Conservation (phyloP, 2,329 filamentous ascomycete species). For the Aspergillus sp. region DNA sequence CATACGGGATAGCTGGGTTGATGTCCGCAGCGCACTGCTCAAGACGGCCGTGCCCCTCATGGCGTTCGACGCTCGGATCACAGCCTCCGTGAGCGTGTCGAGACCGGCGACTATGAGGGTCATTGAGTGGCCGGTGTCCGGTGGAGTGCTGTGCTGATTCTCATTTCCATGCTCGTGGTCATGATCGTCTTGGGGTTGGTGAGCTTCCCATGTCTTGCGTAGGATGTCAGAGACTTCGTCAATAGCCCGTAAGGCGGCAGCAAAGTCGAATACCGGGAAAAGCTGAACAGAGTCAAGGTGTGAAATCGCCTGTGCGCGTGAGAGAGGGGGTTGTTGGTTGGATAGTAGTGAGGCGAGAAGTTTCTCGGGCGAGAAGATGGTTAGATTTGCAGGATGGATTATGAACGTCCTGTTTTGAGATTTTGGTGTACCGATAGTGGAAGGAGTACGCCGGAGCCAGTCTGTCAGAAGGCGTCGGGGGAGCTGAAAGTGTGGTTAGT, state of each 20-base stretch:
- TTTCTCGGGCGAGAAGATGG: conserved; percentile 35
- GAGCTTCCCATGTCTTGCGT: conserved; percentile 24
- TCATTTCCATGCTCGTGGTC: not conserved
- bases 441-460: conserved; percentile 21
- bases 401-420: conserved; percentile 34
- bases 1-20: conserved; percentile 39
- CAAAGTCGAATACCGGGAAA: conserved; percentile 38
- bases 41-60: conserved; percentile 40
- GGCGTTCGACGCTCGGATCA: conserved; percentile 44
- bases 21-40: conserved; percentile 35
- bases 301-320: conserved; percentile 35
- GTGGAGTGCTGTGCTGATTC: not conserved
- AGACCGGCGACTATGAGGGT: conserved; percentile 40
- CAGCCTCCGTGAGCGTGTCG: conserved; percentile 41
- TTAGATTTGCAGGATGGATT: conserved; percentile 37
- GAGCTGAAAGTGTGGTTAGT: conserved; percentile 25
- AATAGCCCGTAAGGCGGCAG: conserved; percentile 36
- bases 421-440: conserved; percentile 8
- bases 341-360: conserved; percentile 35
- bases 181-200: not conserved
- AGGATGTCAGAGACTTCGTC: conserved; percentile 35
- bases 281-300: conserved; percentile 39
- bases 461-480: conserved; percentile 35
- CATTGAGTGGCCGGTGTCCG: not conserved
- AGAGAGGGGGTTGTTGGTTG: conserved; percentile 19